These are phyloP conservation scores for Cavenderia fasciculata DNA, from an alignment of 78 protist genomes.

Conservation along the genomic window DNA sequence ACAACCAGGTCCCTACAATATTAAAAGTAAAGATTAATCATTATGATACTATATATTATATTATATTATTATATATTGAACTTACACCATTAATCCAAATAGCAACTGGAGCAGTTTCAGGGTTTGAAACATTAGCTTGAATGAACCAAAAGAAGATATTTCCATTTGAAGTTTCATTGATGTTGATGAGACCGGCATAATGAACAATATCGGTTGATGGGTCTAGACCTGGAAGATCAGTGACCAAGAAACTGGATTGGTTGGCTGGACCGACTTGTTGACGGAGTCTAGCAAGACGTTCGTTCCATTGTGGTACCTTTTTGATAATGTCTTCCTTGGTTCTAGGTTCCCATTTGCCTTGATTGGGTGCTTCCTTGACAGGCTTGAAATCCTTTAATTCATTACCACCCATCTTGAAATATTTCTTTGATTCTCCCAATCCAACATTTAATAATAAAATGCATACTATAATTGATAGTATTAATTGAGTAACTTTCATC, in stretches of 20 bases:
- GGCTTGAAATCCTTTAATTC: too few species aligned
- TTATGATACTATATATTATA: neutral
- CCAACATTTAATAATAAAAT: too few species aligned
- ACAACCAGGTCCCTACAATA: neutral
- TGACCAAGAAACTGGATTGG: constrained; percentile 11
- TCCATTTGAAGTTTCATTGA: neutral
- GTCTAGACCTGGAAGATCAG: constrained; percentile 31
- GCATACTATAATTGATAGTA: too few species aligned
- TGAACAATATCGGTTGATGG: neutral
- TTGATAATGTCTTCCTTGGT: too few species aligned
- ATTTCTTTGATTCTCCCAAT: too few species aligned
- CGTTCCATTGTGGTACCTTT: too few species aligned
- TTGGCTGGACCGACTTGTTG: too few species aligned
- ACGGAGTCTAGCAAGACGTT: too few species aligned
- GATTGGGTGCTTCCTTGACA: too few species aligned
- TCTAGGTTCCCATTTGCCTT: too few species aligned
- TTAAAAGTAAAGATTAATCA: neutral
- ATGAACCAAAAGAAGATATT: constrained; percentile 49
- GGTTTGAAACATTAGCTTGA: constrained; percentile 3
- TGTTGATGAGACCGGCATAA: constrained; percentile 32
- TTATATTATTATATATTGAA: neutral
- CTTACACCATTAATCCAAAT: neutral
- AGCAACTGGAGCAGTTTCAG: neutral
- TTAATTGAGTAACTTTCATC: too few species aligned
- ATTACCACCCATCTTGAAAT: too few species aligned